A percentile compares a stretch with the other conserved stretches of the same genome.
phyloP scores from a whole-genome alignment of 163 green algal genomes.

The Botryococcus braunii region DNA sequence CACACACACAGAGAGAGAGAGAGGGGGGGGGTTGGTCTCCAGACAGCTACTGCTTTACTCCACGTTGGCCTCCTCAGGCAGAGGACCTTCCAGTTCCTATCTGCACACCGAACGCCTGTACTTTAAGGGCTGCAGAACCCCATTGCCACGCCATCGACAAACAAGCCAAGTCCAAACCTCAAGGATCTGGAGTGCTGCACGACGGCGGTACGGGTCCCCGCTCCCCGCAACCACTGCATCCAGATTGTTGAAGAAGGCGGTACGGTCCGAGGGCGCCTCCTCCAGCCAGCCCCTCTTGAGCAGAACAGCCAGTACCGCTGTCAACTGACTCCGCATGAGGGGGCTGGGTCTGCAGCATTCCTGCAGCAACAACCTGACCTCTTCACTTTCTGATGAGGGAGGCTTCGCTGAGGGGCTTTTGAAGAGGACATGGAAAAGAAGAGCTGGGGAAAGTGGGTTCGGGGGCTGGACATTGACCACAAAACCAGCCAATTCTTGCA shows the following conservation, averaged over 20 bases:
- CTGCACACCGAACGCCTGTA: no score
- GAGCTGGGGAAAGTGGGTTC: background rate
- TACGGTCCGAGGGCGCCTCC: background rate
- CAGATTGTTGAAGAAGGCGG: conserved; percentile 15
- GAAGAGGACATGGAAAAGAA: background rate
- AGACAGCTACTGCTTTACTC: no score
- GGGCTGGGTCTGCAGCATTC: background rate
- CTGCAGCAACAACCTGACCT: background rate
- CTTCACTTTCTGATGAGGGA: background rate
- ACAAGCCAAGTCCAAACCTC: background rate
- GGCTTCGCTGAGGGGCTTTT: no score
- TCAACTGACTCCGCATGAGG: conserved; percentile 29
- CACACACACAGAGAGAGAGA: no score
- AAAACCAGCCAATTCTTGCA: background rate
- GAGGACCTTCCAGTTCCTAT: no score
- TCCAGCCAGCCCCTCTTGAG: conserved; percentile 56
- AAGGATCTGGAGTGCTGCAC: conserved; percentile 20
- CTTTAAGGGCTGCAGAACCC: no score
- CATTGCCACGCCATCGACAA: no score
- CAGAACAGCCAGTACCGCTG: conserved; percentile 34
- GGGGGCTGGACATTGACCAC: background rate
- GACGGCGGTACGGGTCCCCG: background rate
- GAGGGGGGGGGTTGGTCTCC: no score
- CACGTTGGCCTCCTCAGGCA: no score
- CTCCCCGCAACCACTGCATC: conserved; percentile 7